Base-by-base conservation (phyloP, 2,329 filamentous ascomycete species). In the Knufia fluminis region DNA sequence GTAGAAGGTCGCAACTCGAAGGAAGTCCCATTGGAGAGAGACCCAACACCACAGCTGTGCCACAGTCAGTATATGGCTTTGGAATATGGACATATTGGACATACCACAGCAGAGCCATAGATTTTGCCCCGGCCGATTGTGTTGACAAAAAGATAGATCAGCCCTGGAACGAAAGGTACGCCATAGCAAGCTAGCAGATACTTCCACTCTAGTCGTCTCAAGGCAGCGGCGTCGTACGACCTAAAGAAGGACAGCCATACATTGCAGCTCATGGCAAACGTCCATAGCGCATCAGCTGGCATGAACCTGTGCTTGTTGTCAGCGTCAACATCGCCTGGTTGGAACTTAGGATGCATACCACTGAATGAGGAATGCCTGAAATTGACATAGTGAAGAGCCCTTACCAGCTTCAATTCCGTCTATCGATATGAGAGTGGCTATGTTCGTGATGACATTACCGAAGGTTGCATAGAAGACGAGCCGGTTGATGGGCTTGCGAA, bases 401-500 rank as follows among this genome's bases (percentile, higher is more conserved):
- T 68, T 54, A 1, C 72, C 66, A 7, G 69, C 60, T 1, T 61
- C 56, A 4, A 86, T 67, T 33, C 79, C 85, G 1, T 75, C 72
- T 31, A 77, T 75, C 0, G 83, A 81, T 60, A 91, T 86, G 28
- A 91, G 66, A 0, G 86, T 89, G 1, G 82, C 86, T 16, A 87
- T 75, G 63, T 88, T 91, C 53, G 79, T 79, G 66, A 89, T 72
- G 58, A 91, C 74, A 60, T 94, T 94, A 7, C 86, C 87, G 61
- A 86, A 84, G 0, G 84, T 85, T 4, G 87, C 86, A 63, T 85
- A 92, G 64, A 94, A 91, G 8, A 91, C 82, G 0, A 94, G 74
- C 16, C 87, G 76, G 61, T 92, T 92, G 68, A 92, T 89, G n/a
- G 86, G 85, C 61, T 89, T 91, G 60, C 85, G 84, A 62, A 92